Conservation (phyloP, 768 basidiomycete genomes). For the Russula compacta region DNA sequence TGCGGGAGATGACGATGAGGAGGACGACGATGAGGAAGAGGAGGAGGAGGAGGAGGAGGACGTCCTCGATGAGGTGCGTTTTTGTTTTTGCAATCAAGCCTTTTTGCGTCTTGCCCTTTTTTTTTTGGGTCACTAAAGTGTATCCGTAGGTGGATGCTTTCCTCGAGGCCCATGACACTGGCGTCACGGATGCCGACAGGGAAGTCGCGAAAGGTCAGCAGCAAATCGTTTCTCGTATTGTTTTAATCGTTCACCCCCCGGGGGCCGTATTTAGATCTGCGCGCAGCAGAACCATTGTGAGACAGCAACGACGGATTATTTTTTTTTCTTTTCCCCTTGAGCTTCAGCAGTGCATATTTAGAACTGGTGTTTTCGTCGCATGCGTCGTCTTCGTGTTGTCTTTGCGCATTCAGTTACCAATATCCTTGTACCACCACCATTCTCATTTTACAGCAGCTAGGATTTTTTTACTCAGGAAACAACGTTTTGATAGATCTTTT, state of each 20-base stretch:
- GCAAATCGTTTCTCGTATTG: background rate
- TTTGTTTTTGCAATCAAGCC: background rate
- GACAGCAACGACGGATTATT: background rate
- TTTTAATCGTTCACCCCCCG: slow-evolving; percentile 1
- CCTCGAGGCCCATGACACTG: slow-evolving; percentile 87
- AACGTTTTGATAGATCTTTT: background rate
- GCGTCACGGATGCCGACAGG: slow-evolving; percentile 71
- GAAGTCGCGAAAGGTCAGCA: slow-evolving; percentile 63
- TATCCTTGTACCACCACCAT: slow-evolving; percentile 16
- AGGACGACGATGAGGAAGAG: slow-evolving; percentile 46
- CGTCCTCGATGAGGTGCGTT: slow-evolving; percentile 80
- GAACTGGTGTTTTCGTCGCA: background rate
- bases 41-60: slow-evolving; percentile 61
- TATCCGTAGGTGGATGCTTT: slow-evolving; percentile 73
- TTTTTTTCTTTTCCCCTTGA: no score
- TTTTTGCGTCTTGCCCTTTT: background rate
- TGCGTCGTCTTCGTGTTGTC: background rate
- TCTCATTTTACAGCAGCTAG: slow-evolving; percentile 1
- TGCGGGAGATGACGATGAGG: slow-evolving; percentile 73
- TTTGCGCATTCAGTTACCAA: background rate
- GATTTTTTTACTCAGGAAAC: slow-evolving; percentile 5
- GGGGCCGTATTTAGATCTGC: background rate
- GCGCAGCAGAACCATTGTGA: slow-evolving; percentile 8
- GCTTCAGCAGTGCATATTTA: slow-evolving; percentile 5
- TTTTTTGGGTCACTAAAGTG: background rate